Evolutionary conservation across 2,329 filamentous ascomycete species (phyloP), one percentile per base, ranked within the genome.

Genomic region (Penicillium griseofulvum): DNA sequence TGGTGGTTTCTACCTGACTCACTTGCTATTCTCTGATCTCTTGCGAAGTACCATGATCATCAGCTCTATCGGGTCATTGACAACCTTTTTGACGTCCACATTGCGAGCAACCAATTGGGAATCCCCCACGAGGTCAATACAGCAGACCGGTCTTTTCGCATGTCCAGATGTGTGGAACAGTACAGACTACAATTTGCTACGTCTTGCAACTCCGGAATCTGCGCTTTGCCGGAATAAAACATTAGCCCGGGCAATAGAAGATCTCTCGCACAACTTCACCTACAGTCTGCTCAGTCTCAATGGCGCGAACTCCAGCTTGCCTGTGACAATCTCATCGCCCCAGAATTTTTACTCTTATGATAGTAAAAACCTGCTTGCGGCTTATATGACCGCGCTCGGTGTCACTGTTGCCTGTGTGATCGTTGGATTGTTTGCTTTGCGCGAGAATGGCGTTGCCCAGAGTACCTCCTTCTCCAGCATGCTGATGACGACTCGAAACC

Each of bases 201-300:
- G 22, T 22, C 22, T 22, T 22, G 22, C 22, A 22, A 2, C 22
- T 22, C 22, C 4, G 22, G 2, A 2, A 22, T 3, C 22, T 22
- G 4, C 36, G 17, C n/a, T 38, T 14, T 58, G 55, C 19, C 47
- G 52, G 19, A 58, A 58, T 28, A 29, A 41, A 37, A 58, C 52
- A 7, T 44, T 58, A 12, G 52, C 46, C 19, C 42, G 31, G 26
- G 55, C 55, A 11, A 46, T 58, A 22, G 48, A 58, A 24, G 55
- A 58, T 37, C 55, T 58, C 48, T 43, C 39, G 10, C 55, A 51
- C 29, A 58, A 58, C 42, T 58, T 58, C 37, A 55, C 55, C 47
- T 55, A 58, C 33, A 55, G 52, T 31, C 52, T 58, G 1, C 55
- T 55, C 17, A 58, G 52, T 29, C 55, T 55, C 11, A 55, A 58